Evolutionary conservation across 139 green algal species (phyloP).

Genomic region (Medakamo hakoo): DNA sequence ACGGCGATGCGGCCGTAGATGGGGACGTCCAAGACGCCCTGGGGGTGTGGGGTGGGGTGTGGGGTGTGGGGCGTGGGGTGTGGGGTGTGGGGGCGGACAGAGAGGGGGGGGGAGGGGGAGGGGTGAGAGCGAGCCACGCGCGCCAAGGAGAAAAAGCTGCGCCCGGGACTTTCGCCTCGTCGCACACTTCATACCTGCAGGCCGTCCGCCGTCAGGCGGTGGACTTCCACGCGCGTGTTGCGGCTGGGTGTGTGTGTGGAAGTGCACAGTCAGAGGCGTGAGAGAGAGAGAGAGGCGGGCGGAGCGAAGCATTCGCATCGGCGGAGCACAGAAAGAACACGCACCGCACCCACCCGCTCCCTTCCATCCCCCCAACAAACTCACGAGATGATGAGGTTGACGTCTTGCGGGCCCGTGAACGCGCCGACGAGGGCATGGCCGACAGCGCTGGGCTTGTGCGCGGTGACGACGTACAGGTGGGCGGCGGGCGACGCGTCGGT

Average conservation of each 20-base stretch:
- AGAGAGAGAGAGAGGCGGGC: not conserved
- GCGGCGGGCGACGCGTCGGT: no score
- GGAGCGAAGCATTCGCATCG: not conserved
- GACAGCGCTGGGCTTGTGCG: conserved; percentile 81
- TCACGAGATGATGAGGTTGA: conserved; percentile 86
- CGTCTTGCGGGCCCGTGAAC: conserved; percentile 63
- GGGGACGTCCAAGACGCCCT: conserved; percentile 74
- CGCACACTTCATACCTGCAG: conserved; percentile 42
- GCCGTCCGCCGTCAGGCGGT: conserved; percentile 62
- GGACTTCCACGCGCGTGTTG: conserved; percentile 74
- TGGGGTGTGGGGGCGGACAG: not conserved
- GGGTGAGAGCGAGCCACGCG: conserved; percentile 1
- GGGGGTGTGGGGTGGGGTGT: not conserved
- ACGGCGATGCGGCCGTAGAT: conserved; percentile 80
- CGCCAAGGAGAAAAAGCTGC: not conserved
- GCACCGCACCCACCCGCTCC: not conserved
- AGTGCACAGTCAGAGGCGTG: not conserved
- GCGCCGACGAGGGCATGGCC: conserved; percentile 60
- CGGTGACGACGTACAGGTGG: conserved; percentile 58
- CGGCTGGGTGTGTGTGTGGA: conserved; percentile 32
- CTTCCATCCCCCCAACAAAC: not conserved
- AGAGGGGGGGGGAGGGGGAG: no score
- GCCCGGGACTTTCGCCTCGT: not conserved
- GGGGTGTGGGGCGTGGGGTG: not conserved
- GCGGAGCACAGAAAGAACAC: not conserved